Evolutionary conservation across 306 rosid species (phyloP).

Genomic region (Castanea crenata): DNA sequence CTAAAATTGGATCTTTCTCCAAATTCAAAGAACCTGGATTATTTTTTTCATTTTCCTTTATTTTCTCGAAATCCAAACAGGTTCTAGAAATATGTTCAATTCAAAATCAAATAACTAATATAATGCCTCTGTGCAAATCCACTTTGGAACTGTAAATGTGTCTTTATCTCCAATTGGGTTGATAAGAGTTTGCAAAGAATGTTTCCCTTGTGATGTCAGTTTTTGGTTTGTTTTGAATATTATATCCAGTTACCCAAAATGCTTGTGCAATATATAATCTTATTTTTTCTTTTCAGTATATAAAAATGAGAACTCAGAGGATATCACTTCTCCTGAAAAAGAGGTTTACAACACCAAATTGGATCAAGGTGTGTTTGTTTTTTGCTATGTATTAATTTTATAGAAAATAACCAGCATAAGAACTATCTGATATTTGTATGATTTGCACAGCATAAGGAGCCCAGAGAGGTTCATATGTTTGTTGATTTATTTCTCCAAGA

Average conservation of each 20-base stretch:
- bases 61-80: too few relatives aligned
- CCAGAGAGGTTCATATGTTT: constrained; percentile 95
- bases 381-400: constrained; percentile 8
- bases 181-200: neutral
- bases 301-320: constrained; percentile 78
- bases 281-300: constrained; percentile 58
- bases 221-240: neutral
- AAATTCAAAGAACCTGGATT: too few relatives aligned
- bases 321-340: constrained; percentile 80
- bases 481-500: constrained; percentile 91
- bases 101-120: too few relatives aligned
- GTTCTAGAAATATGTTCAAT: too few relatives aligned
- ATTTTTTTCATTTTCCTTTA: too few relatives aligned
- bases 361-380: constrained; percentile 73
- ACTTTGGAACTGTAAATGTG: constrained; percentile 8
- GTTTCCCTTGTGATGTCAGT: constrained; percentile 11
- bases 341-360: constrained; percentile 87
- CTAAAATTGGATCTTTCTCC: too few relatives aligned
- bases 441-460: constrained; percentile 89
- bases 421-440: constrained; percentile 13
- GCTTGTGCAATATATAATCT: neutral
- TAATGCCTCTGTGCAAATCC: constrained; percentile 1
- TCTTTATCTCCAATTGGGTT: neutral
- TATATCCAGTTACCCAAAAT: neutral
- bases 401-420: constrained; percentile 12